Evolutionary conservation across 176 grass and related monocot species (phyloP).

Genomic region (Carex littledalei): DNA sequence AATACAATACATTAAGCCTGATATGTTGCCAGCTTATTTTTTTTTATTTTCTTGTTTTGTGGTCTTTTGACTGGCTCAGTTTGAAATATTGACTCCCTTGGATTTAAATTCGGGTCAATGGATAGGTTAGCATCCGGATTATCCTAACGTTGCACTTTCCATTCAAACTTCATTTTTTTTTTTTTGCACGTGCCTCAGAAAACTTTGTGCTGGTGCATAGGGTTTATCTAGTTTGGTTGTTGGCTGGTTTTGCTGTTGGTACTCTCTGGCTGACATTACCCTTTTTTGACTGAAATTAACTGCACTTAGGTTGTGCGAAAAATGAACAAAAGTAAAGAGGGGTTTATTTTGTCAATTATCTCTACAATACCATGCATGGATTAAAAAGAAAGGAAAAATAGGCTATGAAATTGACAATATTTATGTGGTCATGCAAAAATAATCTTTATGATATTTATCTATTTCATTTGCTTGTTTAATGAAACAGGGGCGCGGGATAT

Average conservation of each 20-base stretch:
- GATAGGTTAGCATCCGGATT: background rate
- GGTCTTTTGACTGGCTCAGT: background rate
- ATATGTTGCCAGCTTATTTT: background rate
- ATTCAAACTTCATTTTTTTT: background rate
- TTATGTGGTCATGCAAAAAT: background rate
- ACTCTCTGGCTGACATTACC: background rate
- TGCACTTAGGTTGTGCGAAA: background rate
- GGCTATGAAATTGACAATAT: background rate
- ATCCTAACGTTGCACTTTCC: background rate
- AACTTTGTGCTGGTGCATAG: background rate
- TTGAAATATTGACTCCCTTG: background rate
- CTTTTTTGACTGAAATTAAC: background rate
- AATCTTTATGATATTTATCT: background rate
- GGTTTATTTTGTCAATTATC: background rate
- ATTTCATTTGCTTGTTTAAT: background rate
- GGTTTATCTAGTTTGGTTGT: background rate
- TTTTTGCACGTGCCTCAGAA: background rate
- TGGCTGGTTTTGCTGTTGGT: background rate
- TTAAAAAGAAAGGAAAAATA: background rate
- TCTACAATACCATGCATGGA: background rate
- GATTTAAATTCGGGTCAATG: background rate
- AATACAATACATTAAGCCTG: background rate
- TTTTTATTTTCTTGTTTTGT: background rate
- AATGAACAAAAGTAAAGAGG: background rate
- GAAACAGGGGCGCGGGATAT: slow-evolving; percentile 54